Conservation (phyloP, 2,329 filamentous ascomycete genomes). For the Emericellopsis atlantica region DNA sequence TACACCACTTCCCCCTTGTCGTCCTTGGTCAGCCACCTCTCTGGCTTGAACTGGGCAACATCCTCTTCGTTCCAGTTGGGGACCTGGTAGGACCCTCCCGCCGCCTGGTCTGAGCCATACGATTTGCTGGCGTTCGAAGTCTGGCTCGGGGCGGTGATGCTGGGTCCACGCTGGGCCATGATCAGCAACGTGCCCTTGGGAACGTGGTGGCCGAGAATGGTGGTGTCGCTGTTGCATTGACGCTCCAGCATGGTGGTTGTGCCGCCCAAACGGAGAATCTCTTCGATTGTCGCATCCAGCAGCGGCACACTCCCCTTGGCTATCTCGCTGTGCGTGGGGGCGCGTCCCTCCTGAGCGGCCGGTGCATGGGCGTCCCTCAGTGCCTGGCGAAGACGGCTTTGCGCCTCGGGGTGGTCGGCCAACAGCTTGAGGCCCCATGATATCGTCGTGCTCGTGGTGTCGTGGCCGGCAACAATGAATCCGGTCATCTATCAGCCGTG, state of each 20-base stretch:
- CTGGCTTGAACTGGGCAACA: slow-evolving; percentile 16
- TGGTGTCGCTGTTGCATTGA: slow-evolving; percentile 15
- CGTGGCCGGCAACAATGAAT: slow-evolving; percentile 18
- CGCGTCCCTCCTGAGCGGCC: slow-evolving; percentile 7
- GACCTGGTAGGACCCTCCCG: slow-evolving; percentile 2
- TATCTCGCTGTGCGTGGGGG: slow-evolving; percentile 15
- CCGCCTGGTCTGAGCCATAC: slow-evolving; percentile 1
- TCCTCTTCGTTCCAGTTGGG: slow-evolving; percentile 12
- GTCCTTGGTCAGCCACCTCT: slow-evolving; percentile 18
- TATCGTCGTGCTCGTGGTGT: slow-evolving; percentile 15
- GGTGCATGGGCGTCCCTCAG: slow-evolving; percentile 6
- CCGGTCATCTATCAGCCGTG: slow-evolving; percentile 4
- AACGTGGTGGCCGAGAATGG: slow-evolving; percentile 16
- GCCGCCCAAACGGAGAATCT: slow-evolving; percentile 16
- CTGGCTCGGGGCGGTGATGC: slow-evolving; percentile 5
- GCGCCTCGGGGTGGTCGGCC: slow-evolving; percentile 9
- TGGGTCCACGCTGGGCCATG: slow-evolving; percentile 12
- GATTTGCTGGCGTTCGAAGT: slow-evolving; percentile 3
- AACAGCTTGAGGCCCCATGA: slow-evolving; percentile 12
- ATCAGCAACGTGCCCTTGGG: slow-evolving; percentile 19
- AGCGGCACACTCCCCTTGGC: slow-evolving; percentile 13
- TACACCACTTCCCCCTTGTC: slow-evolving; percentile 6
- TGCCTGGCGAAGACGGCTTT: slow-evolving; percentile 13
- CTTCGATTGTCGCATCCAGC: slow-evolving; percentile 23
- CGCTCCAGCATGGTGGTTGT: slow-evolving; percentile 13